Evolutionary conservation across 1,284 basidiomycete species (phyloP).

Genomic region (Phlebopus sp.): DNA sequence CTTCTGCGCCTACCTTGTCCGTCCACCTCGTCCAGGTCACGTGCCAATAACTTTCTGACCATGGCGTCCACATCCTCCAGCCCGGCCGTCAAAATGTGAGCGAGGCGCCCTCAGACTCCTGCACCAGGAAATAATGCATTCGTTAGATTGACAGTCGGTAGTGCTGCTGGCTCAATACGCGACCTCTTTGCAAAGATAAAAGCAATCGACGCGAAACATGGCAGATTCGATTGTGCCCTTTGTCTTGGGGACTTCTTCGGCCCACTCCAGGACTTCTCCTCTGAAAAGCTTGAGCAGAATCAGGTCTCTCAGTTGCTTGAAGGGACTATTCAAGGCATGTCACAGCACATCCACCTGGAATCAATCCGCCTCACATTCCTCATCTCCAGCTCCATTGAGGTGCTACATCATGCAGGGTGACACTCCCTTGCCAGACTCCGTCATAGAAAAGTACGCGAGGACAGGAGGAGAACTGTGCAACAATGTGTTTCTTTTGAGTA

Average conservation of each 20-base stretch:
- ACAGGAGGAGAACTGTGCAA: conserved; percentile 77
- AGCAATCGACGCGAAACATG: conserved; percentile 89
- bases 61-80: conserved; percentile 24
- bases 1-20: too few species aligned
- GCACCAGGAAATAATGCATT: conserved; percentile 5
- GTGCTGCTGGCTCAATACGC: conserved; percentile 74
- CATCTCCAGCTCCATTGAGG: conserved; percentile 69
- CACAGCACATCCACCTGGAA: background rate
- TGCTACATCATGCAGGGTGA: conserved; percentile 92
- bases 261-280: conserved; percentile 42
- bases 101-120: background rate
- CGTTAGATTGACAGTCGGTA: conserved; percentile 80
- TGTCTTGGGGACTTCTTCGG: conserved; percentile 92
- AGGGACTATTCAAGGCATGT: conserved; percentile 62
- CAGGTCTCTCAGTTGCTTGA: conserved; percentile 62
- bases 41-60: conserved; percentile 4
- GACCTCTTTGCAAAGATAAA: conserved; percentile 81
- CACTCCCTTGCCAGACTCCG: conserved; percentile 64
- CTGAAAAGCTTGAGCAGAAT: conserved; percentile 38
- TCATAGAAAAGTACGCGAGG: conserved; percentile 72
- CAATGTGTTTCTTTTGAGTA: conserved; percentile 84
- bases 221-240: conserved; percentile 88
- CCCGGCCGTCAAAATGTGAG: conserved; percentile 43
- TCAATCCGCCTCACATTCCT: conserved; percentile 12
- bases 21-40: too few species aligned